These are phyloP conservation scores for Mortierella alpina DNA, from an alignment of 192 early-diverging fungal species.

Conservation along the genomic window DNA sequence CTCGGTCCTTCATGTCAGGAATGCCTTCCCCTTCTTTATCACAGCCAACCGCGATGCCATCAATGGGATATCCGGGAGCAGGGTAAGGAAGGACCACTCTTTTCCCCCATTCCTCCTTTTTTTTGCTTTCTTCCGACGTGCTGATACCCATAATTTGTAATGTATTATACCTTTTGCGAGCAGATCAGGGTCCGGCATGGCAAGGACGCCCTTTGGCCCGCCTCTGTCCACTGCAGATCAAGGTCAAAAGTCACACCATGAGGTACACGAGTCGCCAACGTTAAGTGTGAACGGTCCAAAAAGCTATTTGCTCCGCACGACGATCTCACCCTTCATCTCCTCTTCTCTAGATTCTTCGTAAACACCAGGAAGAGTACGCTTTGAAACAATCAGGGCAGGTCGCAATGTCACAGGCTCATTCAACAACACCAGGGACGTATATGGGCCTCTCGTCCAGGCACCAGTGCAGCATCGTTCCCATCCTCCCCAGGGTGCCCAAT, in stretches of 20 bases:
- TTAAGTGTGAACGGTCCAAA: neutral
- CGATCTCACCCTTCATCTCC: neutral
- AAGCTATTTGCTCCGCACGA: constrained; percentile 1
- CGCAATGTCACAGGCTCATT: constrained; percentile 25
- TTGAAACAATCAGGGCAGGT: constrained; percentile 16
- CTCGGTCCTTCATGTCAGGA: constrained; percentile 31
- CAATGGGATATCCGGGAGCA: constrained; percentile 25
- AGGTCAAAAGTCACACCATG: constrained; percentile 43
- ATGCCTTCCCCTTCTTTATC: constrained; percentile 49
- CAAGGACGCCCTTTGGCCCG: constrained; percentile 36
- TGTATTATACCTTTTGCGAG: neutral
- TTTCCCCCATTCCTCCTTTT: neutral
- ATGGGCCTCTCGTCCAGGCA: constrained; percentile 24
- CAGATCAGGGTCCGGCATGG: constrained; percentile 7
- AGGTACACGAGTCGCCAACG: constrained; percentile 18
- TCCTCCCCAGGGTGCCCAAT: constrained; percentile 26
- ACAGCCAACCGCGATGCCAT: constrained; percentile 25
- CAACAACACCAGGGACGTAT: constrained; percentile 24
- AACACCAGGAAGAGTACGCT: constrained; percentile 37
- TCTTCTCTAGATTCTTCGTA: constrained; percentile 29
- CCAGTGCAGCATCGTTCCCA: constrained; percentile 30
- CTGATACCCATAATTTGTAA: neutral
- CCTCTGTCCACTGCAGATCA: constrained; percentile 31
- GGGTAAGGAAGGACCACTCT: constrained; percentile 10
- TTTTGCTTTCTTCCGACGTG: neutral